Evolutionary conservation across 495 filamentous ascomycete species (phyloP), one percentile per base, ranked within the genome.

Genomic region (Endocarpon pusillum): DNA sequence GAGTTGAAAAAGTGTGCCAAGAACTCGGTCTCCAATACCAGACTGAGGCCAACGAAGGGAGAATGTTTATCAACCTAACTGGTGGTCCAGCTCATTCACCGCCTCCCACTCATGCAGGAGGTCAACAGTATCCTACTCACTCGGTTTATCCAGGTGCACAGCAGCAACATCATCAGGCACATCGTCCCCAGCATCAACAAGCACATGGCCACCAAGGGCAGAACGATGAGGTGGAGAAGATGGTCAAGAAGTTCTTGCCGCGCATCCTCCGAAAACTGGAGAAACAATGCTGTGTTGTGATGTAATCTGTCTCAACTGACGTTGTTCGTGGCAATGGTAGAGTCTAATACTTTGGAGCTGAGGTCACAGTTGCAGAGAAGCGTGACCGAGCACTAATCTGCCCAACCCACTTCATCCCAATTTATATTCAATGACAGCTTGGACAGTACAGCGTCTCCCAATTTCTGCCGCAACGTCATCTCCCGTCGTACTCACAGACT

Each of bases 41-140:
- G 28, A 82, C 81, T 2, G 89, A 94, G 61, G 73, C 80, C 21
- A 97, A 97, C 44, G 75, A 72, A 3, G 89, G 89, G 2, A 55
- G 81, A 8, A 81, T 97, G 7, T 92, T 78, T 45, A 57, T 81
- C 16, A 71, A 80, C 45, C 55, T 80, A 20, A 59, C 64, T 25
- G 73, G 74, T 11, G 72, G 71, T 9, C 53, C 69, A 35, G 73
- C 74, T 9, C 50, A 66, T 16, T 42, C 52, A 34, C 62, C 68
- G 52, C 62, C 68, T 8, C 43, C 54, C 1, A 63, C 52, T 26
- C 52, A 57, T 21, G 47, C 56, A 32, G 44, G 43, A 6, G 42
- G 45, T 2, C 42, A 47, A 20, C 50, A 56, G 18, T 48, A 55
- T 3, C 50, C 38, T 17, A 41, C 52, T 7, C 48, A 54, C 16